Evolutionary conservation across 2,329 filamentous ascomycete species (phyloP), one percentile per base, ranked within the genome.

Genomic region (Phialophora tarda): DNA sequence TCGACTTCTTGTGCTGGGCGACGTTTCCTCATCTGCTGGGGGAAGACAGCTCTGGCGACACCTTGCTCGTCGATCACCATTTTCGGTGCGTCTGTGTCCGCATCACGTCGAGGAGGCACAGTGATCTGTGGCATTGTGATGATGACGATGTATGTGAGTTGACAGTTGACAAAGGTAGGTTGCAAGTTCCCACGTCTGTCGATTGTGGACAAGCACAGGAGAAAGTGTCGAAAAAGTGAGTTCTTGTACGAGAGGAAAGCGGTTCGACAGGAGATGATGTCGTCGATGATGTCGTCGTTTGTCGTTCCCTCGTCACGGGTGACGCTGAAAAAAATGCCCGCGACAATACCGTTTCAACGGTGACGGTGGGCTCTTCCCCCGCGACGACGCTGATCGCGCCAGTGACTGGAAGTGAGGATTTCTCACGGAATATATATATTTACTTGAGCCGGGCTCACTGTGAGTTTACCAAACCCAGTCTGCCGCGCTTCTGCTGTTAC

Each of bases 41-140:
- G 44, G 23, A 54, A 24, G 28, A 59, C 48, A 38, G 24, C 44
- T 59, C 38, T 48, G 8, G 51, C 60, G 24, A 23, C 26, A n/a
- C 60, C 60, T 24, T 23, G 3, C 17, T 34, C 32, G 38, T 56
- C 34, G 26, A 62, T 56, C 17, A 56, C 50, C 23, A 62, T 30
- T 14, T 17, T 32, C 17, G 60, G 34, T 17, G 17, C 21, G 24
- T 34, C 44, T 21, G 10, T 34, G 53, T 53, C 48, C 24, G 32
- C 44, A 51, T 21, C 28, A 30, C n/a, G 47, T 32, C 34, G 17
- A 11, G 21, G 26, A 41, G 17, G 23, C 23, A n/a, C 24, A 21
- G 30, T 21, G 8, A 17, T 54, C 30, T 17, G 23, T 8, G 48
- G 23, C 47, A 53, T 41, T 10, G 28, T 23, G 24, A 32, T 21